Percentiles rank a stretch among this genome's conserved stretches.
Evolutionary conservation across 768 basidiomycete genomes (phyloP).

Genomic region (Boletus pseudopeckii): DNA sequence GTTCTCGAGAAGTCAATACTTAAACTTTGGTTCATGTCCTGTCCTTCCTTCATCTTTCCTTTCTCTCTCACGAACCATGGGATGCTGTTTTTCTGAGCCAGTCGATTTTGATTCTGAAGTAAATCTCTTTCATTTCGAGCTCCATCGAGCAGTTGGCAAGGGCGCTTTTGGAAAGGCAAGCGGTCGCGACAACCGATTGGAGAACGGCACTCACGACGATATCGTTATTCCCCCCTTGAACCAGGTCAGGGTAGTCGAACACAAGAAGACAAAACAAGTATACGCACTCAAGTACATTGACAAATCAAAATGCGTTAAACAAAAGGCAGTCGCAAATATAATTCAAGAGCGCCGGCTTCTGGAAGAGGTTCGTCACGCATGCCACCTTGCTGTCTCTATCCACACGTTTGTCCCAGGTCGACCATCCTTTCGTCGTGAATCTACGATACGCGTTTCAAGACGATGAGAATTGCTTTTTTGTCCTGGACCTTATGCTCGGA

Average conservation of each 20-base stretch:
- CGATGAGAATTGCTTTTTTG: slow-evolving; percentile 97
- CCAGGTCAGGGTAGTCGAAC: slow-evolving; percentile 95
- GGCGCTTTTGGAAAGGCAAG: slow-evolving; percentile 96
- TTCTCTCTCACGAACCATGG: slow-evolving; percentile 49
- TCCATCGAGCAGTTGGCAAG: slow-evolving; percentile 92
- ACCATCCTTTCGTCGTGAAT: slow-evolving; percentile 88
- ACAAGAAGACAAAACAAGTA: slow-evolving; percentile 87
- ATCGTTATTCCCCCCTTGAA: neutral
- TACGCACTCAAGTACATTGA: slow-evolving; percentile 99
- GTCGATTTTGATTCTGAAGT: slow-evolving; percentile 83
- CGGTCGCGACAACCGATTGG: slow-evolving; percentile 3
- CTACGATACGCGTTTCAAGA: slow-evolving; percentile 96
- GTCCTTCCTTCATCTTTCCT: slow-evolving; percentile 29
- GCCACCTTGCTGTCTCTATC: slow-evolving; percentile 7
- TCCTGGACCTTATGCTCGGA: slow-evolving; percentile 93
- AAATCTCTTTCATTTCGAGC: slow-evolving; percentile 94
- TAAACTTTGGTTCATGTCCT: slow-evolving; percentile 18
- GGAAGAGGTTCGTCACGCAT: slow-evolving; percentile 67
- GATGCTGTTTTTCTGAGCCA: slow-evolving; percentile 62
- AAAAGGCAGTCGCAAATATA: slow-evolving; percentile 88
- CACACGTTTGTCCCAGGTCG: slow-evolving; percentile 49
- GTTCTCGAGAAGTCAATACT: slow-evolving; percentile 31
- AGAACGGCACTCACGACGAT: slow-evolving; percentile 4
- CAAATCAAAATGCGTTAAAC: slow-evolving; percentile 86
- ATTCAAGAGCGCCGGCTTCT: slow-evolving; percentile 91